These are phyloP conservation scores for Epicoccum sorghinum DNA, from an alignment of 2,329 filamentous ascomycete species.

Conservation along the genomic window DNA sequence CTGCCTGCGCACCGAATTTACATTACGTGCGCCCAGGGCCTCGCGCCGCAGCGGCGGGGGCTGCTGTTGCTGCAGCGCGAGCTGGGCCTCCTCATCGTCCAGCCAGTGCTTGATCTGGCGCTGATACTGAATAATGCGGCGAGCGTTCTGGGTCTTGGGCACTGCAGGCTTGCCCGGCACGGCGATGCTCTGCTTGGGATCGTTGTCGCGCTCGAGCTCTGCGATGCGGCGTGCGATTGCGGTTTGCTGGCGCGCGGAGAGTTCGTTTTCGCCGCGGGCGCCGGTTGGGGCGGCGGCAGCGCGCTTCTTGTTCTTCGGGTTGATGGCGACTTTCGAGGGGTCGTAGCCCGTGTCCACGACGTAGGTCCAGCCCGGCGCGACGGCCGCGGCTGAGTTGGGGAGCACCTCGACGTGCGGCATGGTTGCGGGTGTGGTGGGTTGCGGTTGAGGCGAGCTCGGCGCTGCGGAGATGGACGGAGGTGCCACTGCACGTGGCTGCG, in stretches of 20 bases:
- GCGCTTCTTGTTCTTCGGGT: conserved; percentile 68
- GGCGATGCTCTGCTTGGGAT: conserved; percentile 55
- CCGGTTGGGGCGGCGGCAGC: conserved; percentile 54
- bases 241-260: conserved; percentile 80
- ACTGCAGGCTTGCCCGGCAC: conserved; percentile 40
- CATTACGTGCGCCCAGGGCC: conserved; percentile 15
- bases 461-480: conserved; percentile 11
- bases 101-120: conserved; percentile 85
- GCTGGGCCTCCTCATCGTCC: conserved; percentile 74
- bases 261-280: conserved; percentile 59
- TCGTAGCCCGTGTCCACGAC: conserved; percentile 75
- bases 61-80: conserved; percentile 56
- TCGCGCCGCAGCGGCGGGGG: conserved; percentile 27
- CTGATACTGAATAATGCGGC: conserved; percentile 78
- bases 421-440: conserved; percentile 8
- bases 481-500: conserved; percentile 14
- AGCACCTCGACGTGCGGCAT: conserved; percentile 83
- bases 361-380: conserved; percentile 89
- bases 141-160: conserved; percentile 65
- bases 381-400: conserved; percentile 68
- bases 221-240: conserved; percentile 82
- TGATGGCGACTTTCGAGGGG: conserved; percentile 60
- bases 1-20: conserved; percentile 27
- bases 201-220: conserved; percentile 78
- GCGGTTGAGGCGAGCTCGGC: not conserved